Percentiles rank a stretch among this genome's conserved stretches.
Evolutionary conservation across 495 filamentous ascomycete genomes (phyloP).

Genomic region (Hypomontagnella submonticulosa): DNA sequence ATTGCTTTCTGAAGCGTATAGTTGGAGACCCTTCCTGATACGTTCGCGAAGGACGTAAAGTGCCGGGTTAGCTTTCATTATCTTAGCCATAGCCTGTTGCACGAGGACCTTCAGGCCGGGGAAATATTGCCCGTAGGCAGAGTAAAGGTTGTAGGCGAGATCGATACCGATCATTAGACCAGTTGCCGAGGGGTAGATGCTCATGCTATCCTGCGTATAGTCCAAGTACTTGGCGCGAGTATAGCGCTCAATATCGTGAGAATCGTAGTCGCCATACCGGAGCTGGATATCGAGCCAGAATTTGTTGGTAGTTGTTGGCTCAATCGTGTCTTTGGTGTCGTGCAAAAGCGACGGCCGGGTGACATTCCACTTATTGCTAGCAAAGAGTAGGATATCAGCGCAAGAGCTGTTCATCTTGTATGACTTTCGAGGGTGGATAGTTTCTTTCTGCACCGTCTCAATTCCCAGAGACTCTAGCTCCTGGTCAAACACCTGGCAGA

Average conservation of each 20-base stretch:
- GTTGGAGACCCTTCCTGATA: conserved; percentile 97
- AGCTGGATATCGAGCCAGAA: conserved; percentile 99
- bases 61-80: conserved; percentile 99
- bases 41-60: conserved; percentile 96
- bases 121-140: conserved; percentile 98
- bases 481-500: conserved; percentile 99
- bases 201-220: conserved; percentile 99
- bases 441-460: conserved; percentile 99
- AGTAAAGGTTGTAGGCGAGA: conserved; percentile 97
- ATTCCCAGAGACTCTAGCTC: conserved; percentile 96
- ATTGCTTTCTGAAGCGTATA: conserved; percentile 98
- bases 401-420: conserved; percentile 99
- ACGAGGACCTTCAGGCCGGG: conserved; percentile 95
- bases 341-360: conserved; percentile 91
- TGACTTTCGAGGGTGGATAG: conserved; percentile 98
- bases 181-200: conserved; percentile 97
- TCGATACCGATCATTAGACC: conserved; percentile 99
- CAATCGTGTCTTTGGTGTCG: conserved; percentile 96
- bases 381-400: conserved; percentile 97
- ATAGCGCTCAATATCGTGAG: conserved; percentile 98
- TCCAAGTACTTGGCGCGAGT: conserved; percentile 98
- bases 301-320: conserved; percentile 95
- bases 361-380: conserved; percentile 99
- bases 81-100: conserved; percentile 98
- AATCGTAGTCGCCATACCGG: conserved; percentile 98